These are phyloP conservation scores for Botrytis deweyae DNA, from an alignment of 2,329 filamentous ascomycete genomes.

Conservation along the genomic window DNA sequence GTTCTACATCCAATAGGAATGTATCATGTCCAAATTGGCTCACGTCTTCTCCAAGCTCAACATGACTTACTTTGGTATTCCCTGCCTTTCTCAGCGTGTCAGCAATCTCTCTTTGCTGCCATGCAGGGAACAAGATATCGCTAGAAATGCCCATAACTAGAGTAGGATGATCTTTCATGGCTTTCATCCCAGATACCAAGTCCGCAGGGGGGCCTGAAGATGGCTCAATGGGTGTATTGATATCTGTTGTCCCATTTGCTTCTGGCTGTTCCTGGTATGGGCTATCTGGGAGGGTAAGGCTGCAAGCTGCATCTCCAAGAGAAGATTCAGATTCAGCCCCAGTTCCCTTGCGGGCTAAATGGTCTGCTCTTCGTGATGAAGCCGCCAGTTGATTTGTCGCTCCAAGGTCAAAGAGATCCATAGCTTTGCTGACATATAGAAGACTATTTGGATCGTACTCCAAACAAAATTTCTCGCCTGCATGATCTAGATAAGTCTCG, in stretches of 20 bases:
- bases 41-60: slow-evolving; percentile 90
- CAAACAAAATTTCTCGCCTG: slow-evolving; percentile 96
- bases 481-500: slow-evolving; percentile 96
- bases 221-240: slow-evolving; percentile 37
- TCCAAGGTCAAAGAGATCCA: slow-evolving; percentile 96
- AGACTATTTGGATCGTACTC: slow-evolving; percentile 96
- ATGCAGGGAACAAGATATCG: slow-evolving; percentile 94
- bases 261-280: slow-evolving; percentile 83
- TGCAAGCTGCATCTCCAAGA: slow-evolving; percentile 56
- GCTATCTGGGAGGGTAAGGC: slow-evolving; percentile 74
- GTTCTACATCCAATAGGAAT: slow-evolving; percentile 86
- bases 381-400: slow-evolving; percentile 65
- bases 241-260: slow-evolving; percentile 43
- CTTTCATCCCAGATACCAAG: slow-evolving; percentile 70
- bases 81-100: slow-evolving; percentile 75
- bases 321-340: slow-evolving; percentile 36
- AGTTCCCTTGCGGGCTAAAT: slow-evolving; percentile 56
- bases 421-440: slow-evolving; percentile 95
- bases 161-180: slow-evolving; percentile 73
- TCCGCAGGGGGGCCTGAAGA: slow-evolving; percentile 69
- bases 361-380: slow-evolving; percentile 59
- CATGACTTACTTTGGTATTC: slow-evolving; percentile 78
- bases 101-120: slow-evolving; percentile 95
- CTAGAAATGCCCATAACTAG: slow-evolving; percentile 92
- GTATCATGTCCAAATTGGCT: slow-evolving; percentile 97